These are phyloP conservation scores for Fraxinus ornus DNA, from an alignment of 305 asterid genomes.

Conservation along the genomic window DNA sequence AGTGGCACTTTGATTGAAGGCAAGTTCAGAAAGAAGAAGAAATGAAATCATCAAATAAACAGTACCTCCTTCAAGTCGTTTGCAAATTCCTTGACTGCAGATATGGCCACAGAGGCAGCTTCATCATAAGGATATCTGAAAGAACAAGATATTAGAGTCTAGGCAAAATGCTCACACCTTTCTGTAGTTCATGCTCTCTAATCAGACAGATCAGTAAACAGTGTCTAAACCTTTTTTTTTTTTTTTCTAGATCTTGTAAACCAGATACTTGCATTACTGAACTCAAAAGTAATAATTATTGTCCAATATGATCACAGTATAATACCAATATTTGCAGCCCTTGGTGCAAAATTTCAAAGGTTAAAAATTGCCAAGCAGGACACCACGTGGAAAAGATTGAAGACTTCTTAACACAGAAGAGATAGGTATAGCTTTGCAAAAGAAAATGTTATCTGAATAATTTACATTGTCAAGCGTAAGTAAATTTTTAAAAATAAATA, in stretches of 20 bases:
- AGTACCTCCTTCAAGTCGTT: slow-evolving; percentile 75
- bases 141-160: slow-evolving; percentile 16
- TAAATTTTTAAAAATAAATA: not conserved
- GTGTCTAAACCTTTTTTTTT: not conserved
- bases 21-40: not conserved
- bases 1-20: not conserved
- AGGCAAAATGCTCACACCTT: slow-evolving; percentile 7
- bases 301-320: not conserved
- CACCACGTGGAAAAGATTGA: not conserved
- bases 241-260: slow-evolving; percentile 2
- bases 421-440: not conserved
- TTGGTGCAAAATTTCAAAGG: not conserved
- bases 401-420: not conserved
- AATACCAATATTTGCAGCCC: not conserved
- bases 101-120: slow-evolving; percentile 84
- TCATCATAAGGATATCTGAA: slow-evolving; percentile 78
- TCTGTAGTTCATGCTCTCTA: slow-evolving; percentile 7
- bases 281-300: not conserved
- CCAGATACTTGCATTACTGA: not conserved
- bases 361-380: not conserved
- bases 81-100: slow-evolving; percentile 61
- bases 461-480: not conserved
- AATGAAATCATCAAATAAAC: slow-evolving; percentile 1
- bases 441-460: not conserved
- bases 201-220: slow-evolving; percentile 11